Evolutionary conservation across 2,329 filamentous ascomycete genomes (phyloP).

Genomic region (Aspergillus sp.): DNA sequence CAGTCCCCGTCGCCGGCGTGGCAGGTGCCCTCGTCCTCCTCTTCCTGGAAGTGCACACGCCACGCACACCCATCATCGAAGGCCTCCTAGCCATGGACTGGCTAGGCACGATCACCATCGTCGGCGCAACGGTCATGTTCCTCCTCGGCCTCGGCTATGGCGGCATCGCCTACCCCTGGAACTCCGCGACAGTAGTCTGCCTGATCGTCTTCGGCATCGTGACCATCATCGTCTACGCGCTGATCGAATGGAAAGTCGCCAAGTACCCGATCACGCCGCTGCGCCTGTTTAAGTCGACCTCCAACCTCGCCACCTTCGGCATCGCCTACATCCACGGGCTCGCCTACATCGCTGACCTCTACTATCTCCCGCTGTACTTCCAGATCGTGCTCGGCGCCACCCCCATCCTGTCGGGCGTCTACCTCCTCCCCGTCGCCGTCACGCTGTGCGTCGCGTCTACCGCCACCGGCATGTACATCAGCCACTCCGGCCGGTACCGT

Average conservation of each 20-base stretch:
- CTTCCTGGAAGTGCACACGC: conserved; percentile 53
- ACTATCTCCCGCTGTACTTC: conserved; percentile 75
- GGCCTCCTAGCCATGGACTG: conserved; percentile 48
- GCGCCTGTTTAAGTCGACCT: conserved; percentile 59
- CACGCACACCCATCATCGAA: conserved; percentile 19
- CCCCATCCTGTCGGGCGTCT: conserved; percentile 65
- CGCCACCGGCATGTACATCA: conserved; percentile 61
- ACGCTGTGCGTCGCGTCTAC: conserved; percentile 59
- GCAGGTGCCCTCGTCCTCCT: conserved; percentile 56
- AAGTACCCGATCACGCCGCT: conserved; percentile 72
- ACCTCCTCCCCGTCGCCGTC: conserved; percentile 63
- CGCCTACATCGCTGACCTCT: conserved; percentile 67
- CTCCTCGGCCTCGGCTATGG: conserved; percentile 62
- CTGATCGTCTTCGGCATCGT: conserved; percentile 68
- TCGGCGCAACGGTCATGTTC: conserved; percentile 61
- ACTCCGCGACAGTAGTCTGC: conserved; percentile 68
- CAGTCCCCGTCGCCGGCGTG: conserved; percentile 54
- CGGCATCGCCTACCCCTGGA: conserved; percentile 69
- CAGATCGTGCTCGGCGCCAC: conserved; percentile 63
- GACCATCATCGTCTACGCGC: conserved; percentile 60
- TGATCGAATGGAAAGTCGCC: conserved; percentile 68
- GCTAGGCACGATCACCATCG: conserved; percentile 60
- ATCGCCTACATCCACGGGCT: conserved; percentile 66
- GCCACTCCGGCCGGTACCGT: conserved; percentile 62
- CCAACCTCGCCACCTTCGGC: conserved; percentile 59